A percentile compares a stretch with the other conserved stretches of the same genome.
phyloP scores from a whole-genome alignment of 441 rosid species.

The Corymbia calophylla region DNA sequence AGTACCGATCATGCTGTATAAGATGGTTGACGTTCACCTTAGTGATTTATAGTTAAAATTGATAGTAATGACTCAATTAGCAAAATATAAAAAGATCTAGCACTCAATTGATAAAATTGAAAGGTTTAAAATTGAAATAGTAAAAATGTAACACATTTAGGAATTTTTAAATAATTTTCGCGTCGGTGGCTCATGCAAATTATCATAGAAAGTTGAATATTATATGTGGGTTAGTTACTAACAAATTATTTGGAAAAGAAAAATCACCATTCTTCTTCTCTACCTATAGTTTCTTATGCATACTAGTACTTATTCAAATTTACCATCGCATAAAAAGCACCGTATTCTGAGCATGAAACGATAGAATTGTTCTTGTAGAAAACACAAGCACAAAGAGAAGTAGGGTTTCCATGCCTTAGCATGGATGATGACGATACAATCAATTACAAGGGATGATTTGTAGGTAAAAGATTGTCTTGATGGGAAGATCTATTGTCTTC shows the following conservation, averaged over 20 bases:
- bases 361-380: not conserved
- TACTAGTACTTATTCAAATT: not conserved
- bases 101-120: too few relatives aligned
- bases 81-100: too few relatives aligned
- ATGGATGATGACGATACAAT: not conserved
- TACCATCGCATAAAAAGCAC: not conserved
- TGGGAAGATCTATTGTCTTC: too few relatives aligned
- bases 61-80: too few relatives aligned
- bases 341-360: not conserved
- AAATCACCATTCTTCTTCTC: not conserved
- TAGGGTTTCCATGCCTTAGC: not conserved
- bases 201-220: too few relatives aligned
- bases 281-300: not conserved
- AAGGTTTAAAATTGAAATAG: too few relatives aligned
- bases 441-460: not conserved
- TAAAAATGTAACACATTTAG: too few relatives aligned
- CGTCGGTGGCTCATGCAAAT: too few relatives aligned
- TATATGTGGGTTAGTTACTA: too few relatives aligned
- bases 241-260: too few relatives aligned
- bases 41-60: accelerated
- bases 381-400: not conserved
- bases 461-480: too few relatives aligned
- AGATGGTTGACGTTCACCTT: accelerated
- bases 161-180: too few relatives aligned
- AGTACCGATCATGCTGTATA: accelerated